Evolutionary conservation across 352 stramenopile species (phyloP).

Genomic region (Pythium plurisporium): DNA sequence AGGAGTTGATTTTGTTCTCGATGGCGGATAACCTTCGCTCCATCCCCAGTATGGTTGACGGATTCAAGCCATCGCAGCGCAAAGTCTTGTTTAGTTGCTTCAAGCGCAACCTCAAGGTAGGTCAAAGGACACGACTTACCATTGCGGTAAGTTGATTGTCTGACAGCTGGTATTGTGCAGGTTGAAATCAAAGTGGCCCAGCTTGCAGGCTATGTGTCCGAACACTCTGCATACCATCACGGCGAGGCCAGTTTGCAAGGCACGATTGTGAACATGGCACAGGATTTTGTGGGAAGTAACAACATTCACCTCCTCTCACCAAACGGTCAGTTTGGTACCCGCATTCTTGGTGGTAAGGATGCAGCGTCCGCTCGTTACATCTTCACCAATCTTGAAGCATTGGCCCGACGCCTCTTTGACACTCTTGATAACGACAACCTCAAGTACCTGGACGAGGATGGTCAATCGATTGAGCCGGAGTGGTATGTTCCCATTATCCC

Average conservation of each 20-base stretch:
- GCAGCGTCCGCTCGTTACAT: slow-evolving; percentile 92
- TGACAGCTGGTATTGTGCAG: slow-evolving; percentile 21
- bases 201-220: slow-evolving; percentile 95
- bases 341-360: slow-evolving; percentile 96
- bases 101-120: slow-evolving; percentile 95
- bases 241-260: slow-evolving; percentile 93
- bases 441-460: slow-evolving; percentile 90
- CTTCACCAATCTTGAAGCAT: slow-evolving; percentile 88
- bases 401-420: slow-evolving; percentile 86
- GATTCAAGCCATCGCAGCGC: slow-evolving; percentile 98
- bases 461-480: slow-evolving; percentile 89
- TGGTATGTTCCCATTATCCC: slow-evolving; percentile 97
- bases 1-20: slow-evolving; percentile 98
- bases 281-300: slow-evolving; percentile 98
- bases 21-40: slow-evolving; percentile 97
- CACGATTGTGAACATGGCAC: slow-evolving; percentile 98
- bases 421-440: slow-evolving; percentile 89
- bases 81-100: slow-evolving; percentile 98
- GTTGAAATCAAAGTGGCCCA: slow-evolving; percentile 92
- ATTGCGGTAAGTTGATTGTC: too few species aligned
- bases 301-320: slow-evolving; percentile 96
- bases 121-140: too few species aligned
- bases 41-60: slow-evolving; percentile 95
- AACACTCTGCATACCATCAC: slow-evolving; percentile 99
- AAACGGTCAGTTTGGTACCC: slow-evolving; percentile 96